Evolutionary conservation across 2,329 filamentous ascomycete species (phyloP).

Genomic region (Ceratocystis albifundus): DNA sequence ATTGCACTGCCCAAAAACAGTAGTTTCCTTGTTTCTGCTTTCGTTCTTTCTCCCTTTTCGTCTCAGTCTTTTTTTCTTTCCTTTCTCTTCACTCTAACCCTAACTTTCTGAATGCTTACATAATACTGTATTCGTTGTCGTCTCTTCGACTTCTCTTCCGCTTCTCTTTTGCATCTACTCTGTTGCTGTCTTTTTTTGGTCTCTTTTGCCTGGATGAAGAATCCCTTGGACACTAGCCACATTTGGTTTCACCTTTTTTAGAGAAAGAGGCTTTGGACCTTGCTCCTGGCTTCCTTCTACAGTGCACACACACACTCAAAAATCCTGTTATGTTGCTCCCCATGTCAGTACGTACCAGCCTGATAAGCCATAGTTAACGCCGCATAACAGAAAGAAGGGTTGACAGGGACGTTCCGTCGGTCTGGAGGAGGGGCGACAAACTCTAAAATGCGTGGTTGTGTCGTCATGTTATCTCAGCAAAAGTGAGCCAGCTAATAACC

Average conservation of each 20-base stretch:
- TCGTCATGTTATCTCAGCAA: too few relatives aligned
- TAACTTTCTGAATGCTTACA: too few relatives aligned
- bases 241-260: conserved; percentile 5
- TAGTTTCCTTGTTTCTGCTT: neutral
- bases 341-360: too few relatives aligned
- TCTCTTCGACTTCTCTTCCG: neutral
- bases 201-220: conserved; percentile 3
- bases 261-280: neutral
- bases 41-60: neutral
- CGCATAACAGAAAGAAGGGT: too few relatives aligned
- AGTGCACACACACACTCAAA: neutral
- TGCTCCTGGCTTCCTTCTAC: neutral
- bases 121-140: neutral
- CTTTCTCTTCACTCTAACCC: too few relatives aligned
- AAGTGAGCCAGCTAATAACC: too few relatives aligned
- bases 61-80: neutral
- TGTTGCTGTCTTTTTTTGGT: neutral
- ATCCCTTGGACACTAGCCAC: neutral
- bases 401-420: too few relatives aligned
- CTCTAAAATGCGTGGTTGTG: too few relatives aligned
- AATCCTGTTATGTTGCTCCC: too few relatives aligned
- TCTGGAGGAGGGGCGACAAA: too few relatives aligned
- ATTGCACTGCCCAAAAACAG: neutral
- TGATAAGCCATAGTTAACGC: too few relatives aligned
- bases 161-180: neutral